These are phyloP conservation scores for Debaryomyces prosopidis DNA, from an alignment of 805 yeast species.

Conservation along the genomic window DNA sequence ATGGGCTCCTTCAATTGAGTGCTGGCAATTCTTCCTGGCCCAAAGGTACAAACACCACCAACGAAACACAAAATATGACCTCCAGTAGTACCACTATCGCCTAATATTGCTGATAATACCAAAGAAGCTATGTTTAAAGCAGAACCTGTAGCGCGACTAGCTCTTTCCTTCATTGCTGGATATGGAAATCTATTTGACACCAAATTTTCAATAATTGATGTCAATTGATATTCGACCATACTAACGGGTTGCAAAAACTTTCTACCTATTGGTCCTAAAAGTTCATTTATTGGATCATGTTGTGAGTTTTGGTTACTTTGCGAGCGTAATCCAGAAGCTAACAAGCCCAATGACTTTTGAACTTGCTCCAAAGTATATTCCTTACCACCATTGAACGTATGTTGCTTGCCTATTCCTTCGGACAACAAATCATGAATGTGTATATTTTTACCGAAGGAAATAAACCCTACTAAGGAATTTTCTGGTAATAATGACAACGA, in stretches of 20 bases:
- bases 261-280: constrained; percentile 14
- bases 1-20: constrained; percentile 59
- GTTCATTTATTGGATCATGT: constrained; percentile 5
- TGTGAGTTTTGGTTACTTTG: neutral
- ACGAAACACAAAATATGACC: constrained; percentile 55
- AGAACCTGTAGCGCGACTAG: constrained; percentile 57
- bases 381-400: constrained; percentile 56
- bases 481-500: constrained; percentile 53
- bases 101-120: constrained; percentile 37
- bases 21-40: constrained; percentile 64
- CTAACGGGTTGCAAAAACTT: constrained; percentile 50
- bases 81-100: constrained; percentile 47
- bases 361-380: constrained; percentile 49
- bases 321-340: constrained; percentile 24
- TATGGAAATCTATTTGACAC: constrained; percentile 51
- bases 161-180: constrained; percentile 42
- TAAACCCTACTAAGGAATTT: constrained; percentile 55
- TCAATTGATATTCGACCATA: constrained; percentile 51
- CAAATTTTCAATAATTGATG: constrained; percentile 49
- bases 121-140: constrained; percentile 52
- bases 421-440: constrained; percentile 53
- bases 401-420: constrained; percentile 25
- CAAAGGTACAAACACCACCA: constrained; percentile 67
- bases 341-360: constrained; percentile 46
- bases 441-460: constrained; percentile 62